Evolutionary conservation across 805 yeast genomes (phyloP).

Genomic region (Kluyveromyces nonfermentans): DNA sequence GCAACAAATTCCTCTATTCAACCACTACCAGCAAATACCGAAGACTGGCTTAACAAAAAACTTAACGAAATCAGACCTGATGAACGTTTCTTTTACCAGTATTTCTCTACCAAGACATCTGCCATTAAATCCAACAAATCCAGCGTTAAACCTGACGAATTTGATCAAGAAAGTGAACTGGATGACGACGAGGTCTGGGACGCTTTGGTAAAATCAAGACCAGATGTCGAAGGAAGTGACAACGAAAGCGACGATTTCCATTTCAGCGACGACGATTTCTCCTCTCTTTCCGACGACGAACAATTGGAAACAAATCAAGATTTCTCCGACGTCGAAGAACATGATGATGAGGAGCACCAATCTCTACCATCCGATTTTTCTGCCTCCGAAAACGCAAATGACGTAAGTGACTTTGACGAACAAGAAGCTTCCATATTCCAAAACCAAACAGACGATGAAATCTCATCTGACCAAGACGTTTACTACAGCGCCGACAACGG

Average conservation of each 20-base stretch:
- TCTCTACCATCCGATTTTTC: neutral
- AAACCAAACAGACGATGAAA: slow-evolving; percentile 24
- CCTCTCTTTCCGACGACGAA: too few species aligned
- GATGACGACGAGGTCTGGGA: slow-evolving; percentile 73
- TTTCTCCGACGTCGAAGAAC: neutral
- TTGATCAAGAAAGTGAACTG: slow-evolving; percentile 37
- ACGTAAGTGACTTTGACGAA: slow-evolving; percentile 22
- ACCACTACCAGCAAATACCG: slow-evolving; percentile 70
- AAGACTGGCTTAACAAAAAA: slow-evolving; percentile 68
- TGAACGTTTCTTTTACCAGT: slow-evolving; percentile 80
- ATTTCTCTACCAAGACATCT: slow-evolving; percentile 54
- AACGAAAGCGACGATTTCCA: slow-evolving; percentile 30
- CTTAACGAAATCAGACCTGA: slow-evolving; percentile 68
- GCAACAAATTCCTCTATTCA: slow-evolving; percentile 39
- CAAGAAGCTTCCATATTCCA: slow-evolving; percentile 28
- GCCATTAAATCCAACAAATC: slow-evolving; percentile 27
- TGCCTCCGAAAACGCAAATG: slow-evolving; percentile 16
- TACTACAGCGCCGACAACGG: slow-evolving; percentile 19
- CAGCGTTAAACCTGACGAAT: slow-evolving; percentile 30
- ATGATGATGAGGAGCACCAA: neutral
- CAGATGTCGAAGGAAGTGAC: slow-evolving; percentile 54
- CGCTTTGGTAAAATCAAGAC: slow-evolving; percentile 65
- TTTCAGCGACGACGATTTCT: slow-evolving; percentile 50
- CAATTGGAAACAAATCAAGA: too few species aligned
- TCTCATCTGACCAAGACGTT: slow-evolving; percentile 15